Conservation (phyloP, 352 stramenopile species). For the Pelagophyceae sp. region DNA sequence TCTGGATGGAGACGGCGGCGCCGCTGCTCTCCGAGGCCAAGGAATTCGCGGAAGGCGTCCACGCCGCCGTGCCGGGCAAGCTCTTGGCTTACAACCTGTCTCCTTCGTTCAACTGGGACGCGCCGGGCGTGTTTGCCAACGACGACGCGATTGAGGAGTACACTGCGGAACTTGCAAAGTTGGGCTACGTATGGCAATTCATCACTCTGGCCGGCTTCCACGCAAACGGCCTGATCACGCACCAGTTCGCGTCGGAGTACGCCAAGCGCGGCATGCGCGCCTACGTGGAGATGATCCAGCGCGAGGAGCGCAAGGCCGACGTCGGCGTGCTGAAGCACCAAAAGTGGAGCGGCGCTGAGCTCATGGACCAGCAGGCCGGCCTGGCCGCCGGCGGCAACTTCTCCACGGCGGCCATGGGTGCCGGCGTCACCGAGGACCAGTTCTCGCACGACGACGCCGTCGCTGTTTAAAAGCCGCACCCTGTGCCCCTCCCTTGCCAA, state of each 20-base stretch:
- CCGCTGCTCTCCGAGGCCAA: constrained; percentile 84
- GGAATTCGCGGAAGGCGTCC: constrained; percentile 83
- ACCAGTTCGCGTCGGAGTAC: constrained; percentile 81
- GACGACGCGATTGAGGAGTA: constrained; percentile 84
- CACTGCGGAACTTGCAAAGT: constrained; percentile 81
- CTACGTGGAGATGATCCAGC: constrained; percentile 93
- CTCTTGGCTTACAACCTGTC: constrained; percentile 97
- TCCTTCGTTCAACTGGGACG: constrained; percentile 97
- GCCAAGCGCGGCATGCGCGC: constrained; percentile 74
- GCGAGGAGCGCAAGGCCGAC: constrained; percentile 73
- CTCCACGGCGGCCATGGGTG: no score
- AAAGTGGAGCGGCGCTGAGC: constrained; percentile 90
- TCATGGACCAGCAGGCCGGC: constrained; percentile 88
- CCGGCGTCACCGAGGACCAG: no score
- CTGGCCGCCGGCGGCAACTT: constrained; percentile 84
- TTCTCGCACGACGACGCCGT: no score
- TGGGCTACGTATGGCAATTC: constrained; percentile 97
- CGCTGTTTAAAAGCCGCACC: no score
- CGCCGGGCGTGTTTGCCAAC: constrained; percentile 84
- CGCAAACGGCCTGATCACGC: constrained; percentile 89
- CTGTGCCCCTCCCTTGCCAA: no score
- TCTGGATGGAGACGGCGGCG: constrained; percentile 96
- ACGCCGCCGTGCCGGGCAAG: constrained; percentile 75
- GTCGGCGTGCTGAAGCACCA: constrained; percentile 95
- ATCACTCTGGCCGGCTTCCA: constrained; percentile 97